phyloP scores from a whole-genome alignment of 225 moss, liverwort and hornwort genomes.

The Ulota crispa region DNA sequence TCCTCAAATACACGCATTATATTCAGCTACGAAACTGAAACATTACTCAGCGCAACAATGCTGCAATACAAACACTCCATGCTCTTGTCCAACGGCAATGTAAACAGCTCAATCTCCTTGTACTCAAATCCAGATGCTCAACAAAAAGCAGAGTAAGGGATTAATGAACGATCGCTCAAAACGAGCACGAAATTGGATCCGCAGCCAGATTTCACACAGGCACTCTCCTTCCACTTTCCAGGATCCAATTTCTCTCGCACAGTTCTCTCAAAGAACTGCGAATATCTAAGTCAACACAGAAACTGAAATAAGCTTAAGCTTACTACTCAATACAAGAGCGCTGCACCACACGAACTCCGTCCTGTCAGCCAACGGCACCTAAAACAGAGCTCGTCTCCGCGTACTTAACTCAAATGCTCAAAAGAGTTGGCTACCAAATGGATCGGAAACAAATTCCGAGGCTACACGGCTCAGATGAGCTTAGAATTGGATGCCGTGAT shows the following conservation, averaged over 20 bases:
- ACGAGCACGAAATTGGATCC: neutral
- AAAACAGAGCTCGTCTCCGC: neutral
- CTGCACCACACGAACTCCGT: neutral
- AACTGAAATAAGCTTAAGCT: neutral
- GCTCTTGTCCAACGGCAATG: neutral
- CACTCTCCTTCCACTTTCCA: conserved; percentile 4
- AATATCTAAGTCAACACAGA: neutral
- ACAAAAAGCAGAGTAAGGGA: neutral
- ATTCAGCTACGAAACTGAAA: neutral
- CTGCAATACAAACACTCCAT: neutral
- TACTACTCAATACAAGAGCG: neutral
- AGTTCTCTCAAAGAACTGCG: neutral
- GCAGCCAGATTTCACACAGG: neutral
- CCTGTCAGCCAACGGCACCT: neutral
- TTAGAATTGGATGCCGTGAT: neutral
- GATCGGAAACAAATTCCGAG: neutral
- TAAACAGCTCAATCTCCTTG: neutral
- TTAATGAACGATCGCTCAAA: neutral
- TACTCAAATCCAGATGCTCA: neutral
- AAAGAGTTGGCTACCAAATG: neutral
- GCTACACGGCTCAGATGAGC: neutral
- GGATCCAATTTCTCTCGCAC: neutral
- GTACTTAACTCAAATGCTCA: neutral
- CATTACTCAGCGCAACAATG: neutral
- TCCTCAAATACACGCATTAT: neutral